phyloP scores from a whole-genome alignment of 805 yeast species.

The Lipomyces mesembrius region DNA sequence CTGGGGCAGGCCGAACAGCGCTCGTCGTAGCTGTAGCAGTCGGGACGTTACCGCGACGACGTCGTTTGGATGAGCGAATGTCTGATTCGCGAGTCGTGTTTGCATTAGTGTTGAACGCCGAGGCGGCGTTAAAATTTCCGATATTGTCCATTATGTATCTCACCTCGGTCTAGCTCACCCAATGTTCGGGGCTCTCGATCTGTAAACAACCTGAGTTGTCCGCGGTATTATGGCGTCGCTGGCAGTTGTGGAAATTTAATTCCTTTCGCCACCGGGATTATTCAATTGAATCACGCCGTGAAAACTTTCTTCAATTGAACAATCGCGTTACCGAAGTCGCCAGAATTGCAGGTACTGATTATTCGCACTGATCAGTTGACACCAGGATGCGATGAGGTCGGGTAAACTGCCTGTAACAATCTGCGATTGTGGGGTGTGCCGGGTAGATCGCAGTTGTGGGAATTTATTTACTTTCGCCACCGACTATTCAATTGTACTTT shows the following conservation, averaged over 20 bases:
- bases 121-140: constrained; percentile 23
- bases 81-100: constrained; percentile 23
- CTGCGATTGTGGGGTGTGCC: neutral
- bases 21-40: neutral
- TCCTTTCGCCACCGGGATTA: neutral
- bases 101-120: constrained; percentile 29
- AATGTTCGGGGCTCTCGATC: neutral
- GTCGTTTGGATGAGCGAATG: constrained; percentile 24
- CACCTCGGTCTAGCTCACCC: neutral
- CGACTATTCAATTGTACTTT: too few species aligned
- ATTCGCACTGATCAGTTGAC: neutral
- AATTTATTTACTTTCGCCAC: constrained; percentile 4
- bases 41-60: constrained; percentile 12
- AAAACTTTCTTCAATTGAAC: neutral
- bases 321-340: neutral
- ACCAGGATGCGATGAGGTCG: neutral
- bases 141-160: constrained; percentile 22
- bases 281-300: neutral
- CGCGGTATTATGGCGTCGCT: too few species aligned
- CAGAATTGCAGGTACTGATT: neutral
- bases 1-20: neutral
- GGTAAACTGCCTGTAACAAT: neutral
- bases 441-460: neutral
- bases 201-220: too few species aligned
- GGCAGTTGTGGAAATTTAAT: neutral